Conservation (phyloP, 2,329 filamentous ascomycete species). For the Pseudogymnoascus sp. region DNA sequence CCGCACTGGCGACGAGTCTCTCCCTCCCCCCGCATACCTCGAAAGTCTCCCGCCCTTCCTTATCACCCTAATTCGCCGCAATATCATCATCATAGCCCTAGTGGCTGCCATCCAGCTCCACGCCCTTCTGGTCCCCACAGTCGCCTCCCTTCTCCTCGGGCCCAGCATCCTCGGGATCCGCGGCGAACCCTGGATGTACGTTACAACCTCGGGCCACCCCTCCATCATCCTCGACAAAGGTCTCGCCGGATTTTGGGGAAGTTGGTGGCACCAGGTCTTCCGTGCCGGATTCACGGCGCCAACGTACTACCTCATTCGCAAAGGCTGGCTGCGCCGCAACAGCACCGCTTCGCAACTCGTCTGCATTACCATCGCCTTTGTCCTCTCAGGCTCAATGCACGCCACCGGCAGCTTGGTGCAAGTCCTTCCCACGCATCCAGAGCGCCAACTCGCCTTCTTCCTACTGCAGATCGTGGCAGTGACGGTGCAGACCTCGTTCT, state of each 20-base stretch:
- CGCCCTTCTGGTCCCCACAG: slow-evolving; percentile 53
- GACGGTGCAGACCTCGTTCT: slow-evolving; percentile 44
- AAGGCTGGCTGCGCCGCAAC: slow-evolving; percentile 33
- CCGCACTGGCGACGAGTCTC: slow-evolving; percentile 40
- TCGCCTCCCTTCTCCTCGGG: slow-evolving; percentile 48
- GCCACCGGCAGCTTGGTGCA: slow-evolving; percentile 59
- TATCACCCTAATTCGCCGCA: slow-evolving; percentile 47
- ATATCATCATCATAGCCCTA: slow-evolving; percentile 47
- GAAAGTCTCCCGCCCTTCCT: slow-evolving; percentile 35
- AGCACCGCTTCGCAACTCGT: slow-evolving; percentile 29
- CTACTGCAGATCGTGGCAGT: slow-evolving; percentile 59
- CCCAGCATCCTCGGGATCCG: slow-evolving; percentile 49
- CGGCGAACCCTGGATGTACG: slow-evolving; percentile 52
- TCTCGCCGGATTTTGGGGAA: slow-evolving; percentile 72
- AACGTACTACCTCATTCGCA: slow-evolving; percentile 37
- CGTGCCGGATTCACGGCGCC: slow-evolving; percentile 62
- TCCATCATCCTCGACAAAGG: slow-evolving; percentile 57
- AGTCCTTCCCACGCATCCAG: slow-evolving; percentile 43
- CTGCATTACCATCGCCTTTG: slow-evolving; percentile 47
- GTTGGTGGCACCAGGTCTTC: slow-evolving; percentile 88
- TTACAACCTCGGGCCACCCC: slow-evolving; percentile 43
- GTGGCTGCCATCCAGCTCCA: slow-evolving; percentile 28
- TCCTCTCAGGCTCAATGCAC: slow-evolving; percentile 61
- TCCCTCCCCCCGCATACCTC: slow-evolving; percentile 38
- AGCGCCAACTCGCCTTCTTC: slow-evolving; percentile 60